Conservation (phyloP, 805 yeast species). For the Torulaspora quercuum region DNA sequence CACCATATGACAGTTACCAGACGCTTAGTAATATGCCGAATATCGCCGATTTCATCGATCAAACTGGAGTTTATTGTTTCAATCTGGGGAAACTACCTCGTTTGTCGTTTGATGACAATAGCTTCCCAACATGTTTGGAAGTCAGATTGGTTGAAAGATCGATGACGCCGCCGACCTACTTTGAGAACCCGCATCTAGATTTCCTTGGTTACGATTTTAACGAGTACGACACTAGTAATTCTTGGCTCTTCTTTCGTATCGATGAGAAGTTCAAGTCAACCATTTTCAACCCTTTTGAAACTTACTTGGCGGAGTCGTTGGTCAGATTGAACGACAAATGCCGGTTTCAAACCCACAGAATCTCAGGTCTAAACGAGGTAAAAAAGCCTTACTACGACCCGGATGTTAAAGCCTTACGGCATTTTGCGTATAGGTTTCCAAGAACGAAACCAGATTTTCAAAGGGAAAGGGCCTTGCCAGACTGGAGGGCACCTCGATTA, state of each 20-base stretch:
- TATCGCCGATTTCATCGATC: conserved; percentile 22
- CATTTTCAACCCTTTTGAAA: conserved; percentile 16
- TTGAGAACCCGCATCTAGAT: conserved; percentile 27
- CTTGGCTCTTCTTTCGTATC: conserved; percentile 22
- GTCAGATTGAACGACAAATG: conserved; percentile 13
- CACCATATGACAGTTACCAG: conserved; percentile 14
- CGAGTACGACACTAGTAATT: conserved; percentile 9
- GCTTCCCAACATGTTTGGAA: conserved; percentile 12
- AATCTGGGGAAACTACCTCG: conserved; percentile 20
- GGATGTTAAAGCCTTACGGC: conserved; percentile 10
- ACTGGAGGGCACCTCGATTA: conserved; percentile 19
- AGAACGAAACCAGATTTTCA: conserved; percentile 10
- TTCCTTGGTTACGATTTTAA: conserved; percentile 26
- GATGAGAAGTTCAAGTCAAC: conserved; percentile 10
- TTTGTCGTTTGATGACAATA: conserved; percentile 1
- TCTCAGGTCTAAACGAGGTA: neutral
- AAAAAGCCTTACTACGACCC: conserved; percentile 8
- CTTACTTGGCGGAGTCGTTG: conserved; percentile 9
- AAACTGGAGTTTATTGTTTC: conserved; percentile 25
- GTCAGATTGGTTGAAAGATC: conserved; percentile 17
- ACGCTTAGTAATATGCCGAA: conserved; percentile 16
- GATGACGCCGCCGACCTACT: conserved; percentile 29
- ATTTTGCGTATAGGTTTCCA: conserved; percentile 15
- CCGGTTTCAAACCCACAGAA: conserved; percentile 3
- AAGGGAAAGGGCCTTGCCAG: conserved; percentile 11